Base-by-base conservation (phyloP, 139 green algal species). In the Gonium pectorale region DNA sequence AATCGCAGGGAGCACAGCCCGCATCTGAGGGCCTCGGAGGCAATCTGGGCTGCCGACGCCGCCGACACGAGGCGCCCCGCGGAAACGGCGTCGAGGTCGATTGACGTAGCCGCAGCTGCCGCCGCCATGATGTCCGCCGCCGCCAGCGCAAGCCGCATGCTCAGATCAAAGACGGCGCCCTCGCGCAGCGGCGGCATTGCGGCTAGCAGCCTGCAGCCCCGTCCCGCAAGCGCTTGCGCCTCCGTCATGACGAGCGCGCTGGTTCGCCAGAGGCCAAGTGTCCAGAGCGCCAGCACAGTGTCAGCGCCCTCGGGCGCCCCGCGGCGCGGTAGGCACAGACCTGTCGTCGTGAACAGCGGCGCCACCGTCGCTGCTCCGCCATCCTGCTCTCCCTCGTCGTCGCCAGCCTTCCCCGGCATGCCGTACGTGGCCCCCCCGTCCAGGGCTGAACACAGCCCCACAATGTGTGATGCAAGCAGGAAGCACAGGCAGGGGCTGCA, bases 381-480 rank as follows among this genome's bases (percentile, higher is more conserved):
- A 19, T 6, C 31, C 4, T 41, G 29, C 40, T 43, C 62, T 5
- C 22, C 62, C 29, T 19, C 62, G n/a, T n/a, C 62, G 13, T 54
- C 13, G 5, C 21, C 13, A 9, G 62, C n/a, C 31, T 21, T 19
- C n/a, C 13, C 13, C 29, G 6, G 29, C 62, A 68, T 68, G n/a
- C 62, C 62, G 62, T 68, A 68, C n/a, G 62, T 68, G n/a, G n/a
- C 5, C 9, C 62, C 62, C 8, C 62, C 62, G 62, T 68, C 62
- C 62, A 68, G 62, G 6, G 29, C 62, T 3, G 62, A 29, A 6
- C n/a, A 40, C n/a, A 68, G 9, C n/a, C 62, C 62, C n/a, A 68
- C 62, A 29, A 68, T n/a, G 62, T 68, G 62, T 6, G 62, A 68
- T 9, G 62, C 40, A 5, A 68, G 29, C n/a, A 68, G 29, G 62